These are phyloP conservation scores for Paragyromitra xinjiangensis DNA, from an alignment of 495 filamentous ascomycete genomes.

Conservation along the genomic window DNA sequence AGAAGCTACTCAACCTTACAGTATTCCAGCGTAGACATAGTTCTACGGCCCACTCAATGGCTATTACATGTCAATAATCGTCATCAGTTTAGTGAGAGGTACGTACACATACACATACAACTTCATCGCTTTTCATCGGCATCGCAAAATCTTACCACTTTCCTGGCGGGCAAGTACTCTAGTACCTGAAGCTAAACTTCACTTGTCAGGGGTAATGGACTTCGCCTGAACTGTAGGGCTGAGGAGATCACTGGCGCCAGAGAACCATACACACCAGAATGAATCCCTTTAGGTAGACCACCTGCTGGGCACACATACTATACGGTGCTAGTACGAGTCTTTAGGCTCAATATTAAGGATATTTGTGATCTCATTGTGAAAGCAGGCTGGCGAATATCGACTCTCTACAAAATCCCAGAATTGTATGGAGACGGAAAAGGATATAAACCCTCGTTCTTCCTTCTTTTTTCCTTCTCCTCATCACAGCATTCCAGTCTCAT, in stretches of 20 bases:
- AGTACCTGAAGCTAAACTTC: conserved; percentile 25
- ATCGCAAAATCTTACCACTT: neutral
- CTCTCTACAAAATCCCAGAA: neutral
- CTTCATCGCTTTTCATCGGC: neutral
- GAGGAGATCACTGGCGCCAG: neutral
- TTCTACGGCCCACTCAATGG: neutral
- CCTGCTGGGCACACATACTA: neutral
- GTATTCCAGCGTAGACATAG: neutral
- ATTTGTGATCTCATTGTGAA: conserved; percentile 34
- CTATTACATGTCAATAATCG: neutral
- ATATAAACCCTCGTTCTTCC: conserved; percentile 34
- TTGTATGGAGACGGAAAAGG: conserved; percentile 20
- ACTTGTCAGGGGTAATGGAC: neutral
- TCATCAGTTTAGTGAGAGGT: conserved; percentile 4
- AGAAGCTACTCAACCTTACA: neutral
- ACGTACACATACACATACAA: conserved; percentile 9
- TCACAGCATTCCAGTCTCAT: conserved; percentile 34
- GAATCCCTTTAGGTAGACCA: neutral
- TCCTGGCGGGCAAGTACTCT: neutral
- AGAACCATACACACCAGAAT: neutral
- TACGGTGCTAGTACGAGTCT: neutral
- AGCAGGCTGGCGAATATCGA: neutral
- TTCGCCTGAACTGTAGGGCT: conserved; percentile 10
- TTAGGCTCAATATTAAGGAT: neutral
- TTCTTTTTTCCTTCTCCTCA: conserved; percentile 35